Percentiles rank a stretch among this genome's conserved stretches.
These are phyloP conservation scores for Vitellaria paradoxa DNA, from an alignment of 179 eudicot species.

Conservation along the genomic window DNA sequence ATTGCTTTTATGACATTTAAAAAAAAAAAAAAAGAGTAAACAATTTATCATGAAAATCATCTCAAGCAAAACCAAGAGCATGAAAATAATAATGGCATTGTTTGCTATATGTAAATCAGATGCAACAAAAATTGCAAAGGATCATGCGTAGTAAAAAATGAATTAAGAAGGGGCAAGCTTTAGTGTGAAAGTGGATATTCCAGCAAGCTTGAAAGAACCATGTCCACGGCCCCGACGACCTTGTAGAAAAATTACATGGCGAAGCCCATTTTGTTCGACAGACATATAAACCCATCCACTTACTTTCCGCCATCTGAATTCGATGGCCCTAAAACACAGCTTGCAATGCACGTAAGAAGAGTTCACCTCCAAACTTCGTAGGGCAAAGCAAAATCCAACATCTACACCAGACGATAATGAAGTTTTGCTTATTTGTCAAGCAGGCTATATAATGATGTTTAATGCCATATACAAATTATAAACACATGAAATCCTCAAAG, in stretches of 20 bases:
- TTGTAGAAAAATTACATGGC: too few relatives aligned
- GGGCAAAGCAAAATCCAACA: background rate
- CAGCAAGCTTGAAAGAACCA: background rate
- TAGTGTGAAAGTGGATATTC: background rate
- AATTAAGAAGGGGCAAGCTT: background rate
- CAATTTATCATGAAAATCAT: constrained; percentile 3
- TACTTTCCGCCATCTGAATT: too few relatives aligned
- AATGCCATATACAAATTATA: background rate
- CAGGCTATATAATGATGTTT: background rate
- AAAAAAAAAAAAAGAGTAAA: background rate
- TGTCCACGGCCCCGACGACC: background rate
- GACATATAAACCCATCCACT: too few relatives aligned
- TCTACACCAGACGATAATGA: background rate
- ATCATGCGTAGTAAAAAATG: background rate
- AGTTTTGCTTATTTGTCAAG: background rate
- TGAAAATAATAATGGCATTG: background rate
- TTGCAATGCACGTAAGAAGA: background rate
- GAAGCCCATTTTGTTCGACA: too few relatives aligned
- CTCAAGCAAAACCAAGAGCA: background rate
- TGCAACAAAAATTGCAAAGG: background rate
- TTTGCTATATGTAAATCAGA: background rate
- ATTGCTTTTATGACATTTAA: background rate
- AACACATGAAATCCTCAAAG: background rate
- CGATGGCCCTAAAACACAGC: background rate
- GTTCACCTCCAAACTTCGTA: background rate